Conservation (phyloP, 140 eudicot genomes). For the Ambrosia hybrid region DNA sequence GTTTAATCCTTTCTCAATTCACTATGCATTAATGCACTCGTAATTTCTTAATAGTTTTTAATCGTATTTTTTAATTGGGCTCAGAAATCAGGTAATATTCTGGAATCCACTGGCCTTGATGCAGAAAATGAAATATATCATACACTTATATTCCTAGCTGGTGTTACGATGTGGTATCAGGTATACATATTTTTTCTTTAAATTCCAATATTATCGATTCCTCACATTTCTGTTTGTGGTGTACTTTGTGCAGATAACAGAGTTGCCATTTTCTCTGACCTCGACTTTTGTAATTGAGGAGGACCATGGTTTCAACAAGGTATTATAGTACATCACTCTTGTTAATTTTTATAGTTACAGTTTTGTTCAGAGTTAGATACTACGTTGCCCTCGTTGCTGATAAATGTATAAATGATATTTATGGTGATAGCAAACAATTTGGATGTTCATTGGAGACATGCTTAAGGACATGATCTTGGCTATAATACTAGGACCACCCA, state of each 20-base stretch:
- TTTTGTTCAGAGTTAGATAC: constrained; percentile 20
- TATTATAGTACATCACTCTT: constrained; percentile 18
- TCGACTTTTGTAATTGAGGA: constrained; percentile 97
- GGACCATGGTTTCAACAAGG: constrained; percentile 98
- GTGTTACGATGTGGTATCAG: constrained; percentile 96
- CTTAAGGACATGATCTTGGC: constrained; percentile 71
- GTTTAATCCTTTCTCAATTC: constrained; percentile 8
- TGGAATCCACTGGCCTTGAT: constrained; percentile 62
- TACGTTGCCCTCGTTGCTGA: not conserved
- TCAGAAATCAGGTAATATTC: constrained; percentile 71
- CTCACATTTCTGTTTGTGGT: not conserved
- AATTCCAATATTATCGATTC: not conserved
- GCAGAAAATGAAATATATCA: constrained; percentile 84
- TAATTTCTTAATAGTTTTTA: constrained; percentile 3
- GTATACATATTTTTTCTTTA: constrained; percentile 32
- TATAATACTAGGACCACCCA: constrained; percentile 77
- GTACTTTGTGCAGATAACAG: constrained; percentile 68
- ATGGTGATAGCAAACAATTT: constrained; percentile 79
- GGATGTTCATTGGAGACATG: constrained; percentile 88
- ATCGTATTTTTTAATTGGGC: not conserved
- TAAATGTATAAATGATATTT: not conserved
- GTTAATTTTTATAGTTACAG: constrained; percentile 6
- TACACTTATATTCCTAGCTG: constrained; percentile 88
- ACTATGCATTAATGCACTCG: not conserved
- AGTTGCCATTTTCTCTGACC: constrained; percentile 91